Base-by-base conservation (phyloP, 176 grass and related monocot genomes). In the Triticum monococcum region DNA sequence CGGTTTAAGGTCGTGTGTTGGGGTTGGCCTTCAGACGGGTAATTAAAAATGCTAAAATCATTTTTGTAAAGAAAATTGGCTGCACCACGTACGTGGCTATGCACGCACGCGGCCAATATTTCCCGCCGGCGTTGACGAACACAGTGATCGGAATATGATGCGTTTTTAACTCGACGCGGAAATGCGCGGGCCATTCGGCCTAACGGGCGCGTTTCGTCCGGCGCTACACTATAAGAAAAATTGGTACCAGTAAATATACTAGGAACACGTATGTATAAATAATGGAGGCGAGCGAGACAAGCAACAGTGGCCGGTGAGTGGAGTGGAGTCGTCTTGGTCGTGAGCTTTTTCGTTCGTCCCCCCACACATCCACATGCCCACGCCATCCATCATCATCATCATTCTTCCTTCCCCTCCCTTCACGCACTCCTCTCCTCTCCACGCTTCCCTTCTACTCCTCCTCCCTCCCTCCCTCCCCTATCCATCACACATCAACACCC, bases 321-420 rank as follows among this genome's bases (percentile, higher is more conserved):
- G 46, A 59, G 45, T 14, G 45, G 45, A 64, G 60, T 52, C 41
- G 72, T 36, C 25, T 52, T 57, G 16, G 17, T 17, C 52, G 32
- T 48, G 25, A 64, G 11, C 54, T 54, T 65, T 81, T 65, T 81
- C 2, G 54, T 57, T 18, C 64, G 9, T 8, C 11, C 46, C 56
- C 59, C 25, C 83, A 24, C 54, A 54, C 50, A 54, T 54, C 50
- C 5, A 54, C 72, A 66, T 65, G 72, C 59, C 83, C 72, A 54
- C 83, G 83, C 83, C 72, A 28, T 59, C 83, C 59, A 37, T n/a
- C n/a, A n/a, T n/a, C n/a, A n/a, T 16, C 73, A 85, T 77, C 72
- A 67, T 78, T 67, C 61, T 56, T 78, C 23, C 24, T 54, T 17
- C 72, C 25, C 72, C 72, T 66, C 28, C 28, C 83, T 77, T 78